These are phyloP conservation scores for Tirmania nivea DNA, from an alignment of 495 filamentous ascomycete genomes.

Conservation along the genomic window DNA sequence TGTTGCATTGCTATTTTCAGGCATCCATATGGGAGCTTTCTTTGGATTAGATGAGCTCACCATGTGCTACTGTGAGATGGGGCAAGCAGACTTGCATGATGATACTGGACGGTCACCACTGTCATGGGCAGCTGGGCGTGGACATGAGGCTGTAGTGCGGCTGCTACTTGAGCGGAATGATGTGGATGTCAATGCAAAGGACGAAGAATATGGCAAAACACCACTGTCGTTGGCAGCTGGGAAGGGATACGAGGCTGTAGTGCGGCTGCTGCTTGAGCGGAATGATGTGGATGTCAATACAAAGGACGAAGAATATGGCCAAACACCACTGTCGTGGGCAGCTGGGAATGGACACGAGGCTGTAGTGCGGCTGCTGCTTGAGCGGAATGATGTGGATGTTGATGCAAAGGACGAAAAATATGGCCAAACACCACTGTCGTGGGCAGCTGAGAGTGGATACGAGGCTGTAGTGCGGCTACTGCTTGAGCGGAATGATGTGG, in stretches of 20 bases:
- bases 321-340: conserved; percentile 17
- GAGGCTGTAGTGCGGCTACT: conserved; percentile 6
- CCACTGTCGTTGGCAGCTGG: conserved; percentile 22
- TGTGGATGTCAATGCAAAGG: conserved; percentile 1
- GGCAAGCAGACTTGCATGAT: conserved; percentile 18
- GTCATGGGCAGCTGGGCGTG: conserved; percentile 17
- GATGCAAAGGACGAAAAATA: neutral
- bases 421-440: conserved; percentile 2
- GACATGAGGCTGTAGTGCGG: conserved; percentile 11
- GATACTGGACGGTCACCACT: conserved; percentile 21
- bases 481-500: conserved; percentile 4
- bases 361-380: conserved; percentile 11
- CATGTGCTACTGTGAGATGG: conserved; percentile 11
- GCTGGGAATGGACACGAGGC: conserved; percentile 8
- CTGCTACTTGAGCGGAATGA: conserved; percentile 8
- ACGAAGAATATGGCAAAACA: conserved; percentile 5
- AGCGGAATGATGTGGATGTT: conserved; percentile 5
- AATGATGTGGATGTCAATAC: conserved; percentile 6
- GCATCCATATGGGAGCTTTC: neutral
- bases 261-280: conserved; percentile 11
- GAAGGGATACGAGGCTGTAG: conserved; percentile 20
- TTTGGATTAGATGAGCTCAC: neutral
- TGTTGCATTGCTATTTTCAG: neutral
- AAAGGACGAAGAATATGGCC: conserved; percentile 7
- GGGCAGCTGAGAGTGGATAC: conserved; percentile 7